phyloP scores from a whole-genome alignment of 306 rosid species.

The Lathyrus sativus region DNA sequence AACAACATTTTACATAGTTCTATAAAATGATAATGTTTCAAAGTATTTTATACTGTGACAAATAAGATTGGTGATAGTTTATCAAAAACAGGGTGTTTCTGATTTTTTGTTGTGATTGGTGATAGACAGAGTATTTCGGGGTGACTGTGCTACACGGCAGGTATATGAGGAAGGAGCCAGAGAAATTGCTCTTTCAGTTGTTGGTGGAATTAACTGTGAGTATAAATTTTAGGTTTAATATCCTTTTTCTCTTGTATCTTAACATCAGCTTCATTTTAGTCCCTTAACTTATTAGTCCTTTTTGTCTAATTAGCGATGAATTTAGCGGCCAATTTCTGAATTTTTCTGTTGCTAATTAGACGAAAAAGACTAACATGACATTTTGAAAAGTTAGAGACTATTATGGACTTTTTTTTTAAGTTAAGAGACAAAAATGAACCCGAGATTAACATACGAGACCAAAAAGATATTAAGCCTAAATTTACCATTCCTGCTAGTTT shows the following conservation, averaged over 20 bases:
- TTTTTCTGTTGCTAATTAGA: too few species aligned
- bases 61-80: constrained; percentile 1
- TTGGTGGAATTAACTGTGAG: constrained; percentile 92
- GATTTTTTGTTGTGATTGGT: constrained; percentile 39
- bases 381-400: too few species aligned
- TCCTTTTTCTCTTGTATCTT: too few species aligned
- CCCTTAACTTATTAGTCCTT: too few species aligned
- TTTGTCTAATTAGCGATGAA: too few species aligned
- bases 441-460: too few species aligned
- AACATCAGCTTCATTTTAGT: too few species aligned
- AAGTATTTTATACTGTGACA: background rate
- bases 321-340: too few species aligned
- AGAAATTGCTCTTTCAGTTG: constrained; percentile 93
- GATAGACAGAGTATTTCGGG: constrained; percentile 87
- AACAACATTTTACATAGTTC: constrained; percentile 20
- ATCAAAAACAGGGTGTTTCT: constrained; percentile 32
- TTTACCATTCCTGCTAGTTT: constrained; percentile 35
- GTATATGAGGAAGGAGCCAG: constrained; percentile 90
- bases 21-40: constrained; percentile 8
- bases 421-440: too few species aligned
- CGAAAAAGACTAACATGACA: too few species aligned
- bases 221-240: constrained; percentile 1
- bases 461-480: too few species aligned
- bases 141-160: constrained; percentile 81
- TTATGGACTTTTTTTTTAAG: too few species aligned